Evolutionary conservation across 805 yeast species (phyloP).

Genomic region (Yarrowia sp.): DNA sequence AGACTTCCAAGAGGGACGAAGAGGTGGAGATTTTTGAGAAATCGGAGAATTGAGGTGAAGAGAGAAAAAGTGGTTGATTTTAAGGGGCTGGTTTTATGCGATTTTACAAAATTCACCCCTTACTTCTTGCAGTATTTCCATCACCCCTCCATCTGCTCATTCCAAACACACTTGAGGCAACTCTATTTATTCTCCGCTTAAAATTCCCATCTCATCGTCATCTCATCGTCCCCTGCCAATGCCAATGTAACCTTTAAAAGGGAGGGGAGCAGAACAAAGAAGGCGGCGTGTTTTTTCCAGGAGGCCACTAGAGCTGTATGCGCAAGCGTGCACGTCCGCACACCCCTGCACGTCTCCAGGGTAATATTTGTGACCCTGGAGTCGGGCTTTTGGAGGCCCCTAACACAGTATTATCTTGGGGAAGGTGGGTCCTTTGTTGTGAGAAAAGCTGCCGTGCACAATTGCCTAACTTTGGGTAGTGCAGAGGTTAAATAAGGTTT

Average conservation of each 20-base stretch:
- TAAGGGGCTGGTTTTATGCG: neutral
- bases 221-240: conserved; percentile 39
- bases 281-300: neutral
- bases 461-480: conserved; percentile 16
- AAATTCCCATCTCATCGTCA: conserved; percentile 38
- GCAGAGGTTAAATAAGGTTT: neutral
- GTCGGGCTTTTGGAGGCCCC: conserved; percentile 1
- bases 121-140: no score
- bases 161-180: neutral
- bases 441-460: conserved; percentile 31
- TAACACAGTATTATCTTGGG: conserved; percentile 8
- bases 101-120: neutral
- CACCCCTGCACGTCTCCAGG: neutral
- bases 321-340: neutral
- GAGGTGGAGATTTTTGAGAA: no score
- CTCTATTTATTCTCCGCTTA: conserved; percentile 31
- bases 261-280: conserved; percentile 27
- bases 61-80: no score
- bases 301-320: neutral
- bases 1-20: neutral
- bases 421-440: conserved; percentile 23
- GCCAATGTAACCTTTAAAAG: conserved; percentile 37
- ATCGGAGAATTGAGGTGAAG: no score
- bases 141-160: no score
- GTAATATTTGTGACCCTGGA: neutral